A percentile compares a stretch with the other conserved stretches of the same genome.
Conservation (phyloP, 2,329 filamentous ascomycete species). For the Hirsutella rhossiliensis region DNA sequence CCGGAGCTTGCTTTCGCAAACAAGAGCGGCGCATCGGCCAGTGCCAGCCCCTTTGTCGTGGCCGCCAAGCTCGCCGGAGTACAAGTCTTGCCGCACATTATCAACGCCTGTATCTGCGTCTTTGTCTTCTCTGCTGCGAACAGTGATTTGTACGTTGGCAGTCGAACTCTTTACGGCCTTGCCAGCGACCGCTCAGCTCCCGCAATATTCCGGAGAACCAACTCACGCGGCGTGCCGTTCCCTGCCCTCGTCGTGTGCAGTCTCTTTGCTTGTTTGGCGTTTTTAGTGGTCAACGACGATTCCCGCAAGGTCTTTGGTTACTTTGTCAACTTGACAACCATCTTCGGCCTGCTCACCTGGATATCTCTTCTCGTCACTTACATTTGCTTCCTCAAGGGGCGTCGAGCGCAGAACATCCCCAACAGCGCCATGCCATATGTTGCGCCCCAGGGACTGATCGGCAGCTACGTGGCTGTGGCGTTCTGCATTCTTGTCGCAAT, state of each 20-base stretch:
- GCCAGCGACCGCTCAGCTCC: conserved; percentile 62
- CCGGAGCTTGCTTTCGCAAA: conserved; percentile 45
- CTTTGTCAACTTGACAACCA: conserved; percentile 56
- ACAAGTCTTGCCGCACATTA: conserved; percentile 47
- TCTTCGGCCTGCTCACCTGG: conserved; percentile 56
- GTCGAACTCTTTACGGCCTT: conserved; percentile 60
- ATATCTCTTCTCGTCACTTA: conserved; percentile 57
- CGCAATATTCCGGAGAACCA: conserved; percentile 56
- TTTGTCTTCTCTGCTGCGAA: conserved; percentile 71
- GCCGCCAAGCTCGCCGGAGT: conserved; percentile 56
- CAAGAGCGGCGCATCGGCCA: conserved; percentile 22
- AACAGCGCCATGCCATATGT: conserved; percentile 47
- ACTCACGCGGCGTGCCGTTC: conserved; percentile 59
- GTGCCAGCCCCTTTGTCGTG: conserved; percentile 60
- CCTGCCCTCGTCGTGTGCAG: conserved; percentile 51
- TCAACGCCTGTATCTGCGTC: conserved; percentile 63
- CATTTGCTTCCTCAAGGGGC: conserved; percentile 53
- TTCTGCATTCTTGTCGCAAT: conserved; percentile 64
- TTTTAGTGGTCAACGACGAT: conserved; percentile 50
- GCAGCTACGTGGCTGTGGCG: conserved; percentile 54
- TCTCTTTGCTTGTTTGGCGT: conserved; percentile 53
- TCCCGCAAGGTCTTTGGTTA: conserved; percentile 47
- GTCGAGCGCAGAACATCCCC: conserved; percentile 46
- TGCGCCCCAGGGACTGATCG: conserved; percentile 59
- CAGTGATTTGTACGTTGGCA: conserved; percentile 66